Evolutionary conservation across 805 yeast species (phyloP), one percentile per base, ranked within the genome.

Genomic region (Starmerella lactis-condensi): DNA sequence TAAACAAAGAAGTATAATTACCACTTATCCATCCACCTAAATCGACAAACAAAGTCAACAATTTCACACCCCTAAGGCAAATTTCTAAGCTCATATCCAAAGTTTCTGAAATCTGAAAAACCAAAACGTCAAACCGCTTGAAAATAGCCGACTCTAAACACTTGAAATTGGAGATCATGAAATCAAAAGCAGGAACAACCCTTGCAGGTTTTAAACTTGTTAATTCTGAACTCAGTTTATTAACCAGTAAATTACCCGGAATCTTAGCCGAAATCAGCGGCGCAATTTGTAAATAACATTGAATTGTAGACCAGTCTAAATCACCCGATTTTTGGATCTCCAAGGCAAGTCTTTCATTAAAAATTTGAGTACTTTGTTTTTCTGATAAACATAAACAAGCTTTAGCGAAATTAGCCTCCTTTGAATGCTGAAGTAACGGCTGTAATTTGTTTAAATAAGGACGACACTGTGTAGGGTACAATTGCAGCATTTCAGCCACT

Each of bases 381-480:
- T 44, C 48, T 4, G 42, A 30, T 8, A 36, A 15, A 15, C 39
- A 32, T 6, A 39, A 22, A 9, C 32, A 28, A 3, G 44, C 44
- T 10, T 34, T 17, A 1, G 43, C 39, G 11, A 10, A 13, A 17
- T 32, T 16, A 6, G 33, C 39, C 4, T 23, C 34, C 4, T n/a
- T 7, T 2, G 15, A 13, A 7, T 17, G 15, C n/a, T n/a, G n/a
- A 11, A 40, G 24, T 4, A 32, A 10, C 1, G 39, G 31, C 19
- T 14, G 30, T 9, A 41, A 26, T 23, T 42, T 41, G 26, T 40
- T 41, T 19, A 37, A 16, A 22, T 32, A 33, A 8, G 40, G 41
- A 5, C 48, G 43, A 33, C 42, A 31, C 27, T 40, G 45, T 2
- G 44, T 38, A n/a, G 47, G 47, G 26, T 41, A 38, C 5, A 26